Conservation (phyloP, 73 alveolate genomes). For the Effrenium voratum region DNA sequence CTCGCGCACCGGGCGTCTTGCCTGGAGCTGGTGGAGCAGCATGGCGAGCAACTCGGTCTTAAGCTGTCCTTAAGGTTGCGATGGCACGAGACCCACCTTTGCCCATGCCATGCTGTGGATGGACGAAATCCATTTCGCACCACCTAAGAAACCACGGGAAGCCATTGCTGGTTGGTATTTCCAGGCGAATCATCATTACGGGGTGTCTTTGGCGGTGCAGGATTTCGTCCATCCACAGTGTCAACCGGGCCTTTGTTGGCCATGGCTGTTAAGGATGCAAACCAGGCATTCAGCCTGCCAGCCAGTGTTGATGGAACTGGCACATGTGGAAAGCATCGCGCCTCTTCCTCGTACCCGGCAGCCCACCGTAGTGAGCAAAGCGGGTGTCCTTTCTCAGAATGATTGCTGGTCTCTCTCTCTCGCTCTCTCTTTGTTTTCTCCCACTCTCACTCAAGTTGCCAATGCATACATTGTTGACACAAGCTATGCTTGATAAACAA, state of each 20-base stretch:
- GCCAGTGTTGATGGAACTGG: background rate
- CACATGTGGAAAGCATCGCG: background rate
- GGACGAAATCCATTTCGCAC: background rate
- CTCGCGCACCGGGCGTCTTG: background rate
- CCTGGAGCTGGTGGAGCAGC: conserved; percentile 3
- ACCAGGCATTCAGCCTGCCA: conserved; percentile 38
- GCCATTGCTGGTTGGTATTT: background rate
- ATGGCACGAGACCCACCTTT: background rate
- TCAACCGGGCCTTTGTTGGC: conserved; percentile 22
- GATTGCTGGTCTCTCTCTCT: background rate
- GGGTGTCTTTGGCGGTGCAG: no score
- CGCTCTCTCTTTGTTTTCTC: background rate
- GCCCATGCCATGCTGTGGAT: background rate
- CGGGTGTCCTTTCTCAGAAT: conserved; percentile 20
- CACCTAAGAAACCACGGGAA: background rate
- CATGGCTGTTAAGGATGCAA: conserved; percentile 1
- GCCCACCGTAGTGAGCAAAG: conserved; percentile 75
- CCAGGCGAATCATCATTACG: no score
- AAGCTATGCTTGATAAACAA: no score
- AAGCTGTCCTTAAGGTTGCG: background rate
- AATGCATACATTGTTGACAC: background rate
- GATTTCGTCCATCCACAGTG: background rate
- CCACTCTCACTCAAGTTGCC: background rate
- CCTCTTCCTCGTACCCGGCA: conserved; percentile 70
- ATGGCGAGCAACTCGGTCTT: conserved; percentile 38